Evolutionary conservation across 129 eudicot genomes (phyloP).

Genomic region (Lactuca saligna): DNA sequence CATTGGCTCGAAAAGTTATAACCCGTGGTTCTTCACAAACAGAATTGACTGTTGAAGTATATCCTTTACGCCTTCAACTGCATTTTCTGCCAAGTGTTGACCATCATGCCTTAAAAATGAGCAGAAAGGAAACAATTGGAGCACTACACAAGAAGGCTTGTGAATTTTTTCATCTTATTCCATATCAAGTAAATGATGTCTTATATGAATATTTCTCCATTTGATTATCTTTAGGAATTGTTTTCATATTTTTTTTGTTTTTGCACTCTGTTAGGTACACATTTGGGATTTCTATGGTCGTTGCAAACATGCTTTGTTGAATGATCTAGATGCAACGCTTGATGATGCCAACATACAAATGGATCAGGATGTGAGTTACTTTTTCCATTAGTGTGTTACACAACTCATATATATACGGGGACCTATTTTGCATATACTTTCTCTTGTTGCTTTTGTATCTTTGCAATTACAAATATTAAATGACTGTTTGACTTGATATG

Average conservation of each 20-base stretch:
- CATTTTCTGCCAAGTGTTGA: slow-evolving; percentile 69
- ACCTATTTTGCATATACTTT: background rate
- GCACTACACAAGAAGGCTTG: slow-evolving; percentile 78
- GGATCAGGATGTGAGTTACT: slow-evolving; percentile 86
- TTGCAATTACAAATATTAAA: too few species aligned
- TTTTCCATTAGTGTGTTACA: slow-evolving; percentile 4
- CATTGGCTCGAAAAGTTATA: slow-evolving; percentile 78
- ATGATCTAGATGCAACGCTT: slow-evolving; percentile 78
- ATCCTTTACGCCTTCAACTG: slow-evolving; percentile 80
- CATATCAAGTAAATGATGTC: slow-evolving; percentile 60
- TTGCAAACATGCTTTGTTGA: slow-evolving; percentile 75
- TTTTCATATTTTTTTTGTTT: slow-evolving; percentile 11
- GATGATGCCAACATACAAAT: slow-evolving; percentile 83
- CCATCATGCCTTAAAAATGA: slow-evolving; percentile 55
- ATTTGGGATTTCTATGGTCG: slow-evolving; percentile 80
- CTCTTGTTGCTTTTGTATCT: background rate
- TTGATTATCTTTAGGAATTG: background rate
- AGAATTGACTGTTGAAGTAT: slow-evolving; percentile 86
- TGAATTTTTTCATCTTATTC: slow-evolving; percentile 64
- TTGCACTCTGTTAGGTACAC: slow-evolving; percentile 60
- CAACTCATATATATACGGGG: too few species aligned
- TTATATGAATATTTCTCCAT: slow-evolving; percentile 9
- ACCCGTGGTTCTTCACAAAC: slow-evolving; percentile 75
- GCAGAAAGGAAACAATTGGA: slow-evolving; percentile 93
- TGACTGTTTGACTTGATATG: too few species aligned